Conservation (phyloP, 768 basidiomycete genomes). For the Boletus huronensis region DNA sequence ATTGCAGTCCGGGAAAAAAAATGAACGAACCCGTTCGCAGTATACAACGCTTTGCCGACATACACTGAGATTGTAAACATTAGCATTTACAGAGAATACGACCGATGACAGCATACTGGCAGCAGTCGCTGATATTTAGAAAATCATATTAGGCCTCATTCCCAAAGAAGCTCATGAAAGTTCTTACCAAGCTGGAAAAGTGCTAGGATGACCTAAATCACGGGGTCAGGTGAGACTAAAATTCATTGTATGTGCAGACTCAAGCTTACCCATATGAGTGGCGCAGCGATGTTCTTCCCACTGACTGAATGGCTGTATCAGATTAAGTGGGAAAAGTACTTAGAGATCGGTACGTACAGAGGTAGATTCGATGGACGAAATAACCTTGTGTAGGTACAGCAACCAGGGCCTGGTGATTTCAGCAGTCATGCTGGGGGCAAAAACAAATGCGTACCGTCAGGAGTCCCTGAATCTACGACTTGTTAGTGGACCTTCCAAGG, state of each 20-base stretch:
- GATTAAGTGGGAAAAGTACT: not conserved
- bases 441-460: constrained; percentile 1
- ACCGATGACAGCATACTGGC: not conserved
- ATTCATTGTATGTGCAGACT: not conserved
- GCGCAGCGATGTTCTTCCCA: constrained; percentile 1
- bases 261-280: constrained; percentile 11
- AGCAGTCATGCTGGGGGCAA: not conserved
- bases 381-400: constrained; percentile 7
- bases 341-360: not conserved
- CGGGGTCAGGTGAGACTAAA: not conserved
- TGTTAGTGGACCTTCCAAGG: not conserved
- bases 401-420: not conserved
- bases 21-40: not conserved
- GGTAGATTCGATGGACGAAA: constrained; percentile 12
- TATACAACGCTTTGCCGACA: not conserved
- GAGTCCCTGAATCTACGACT: constrained; percentile 4
- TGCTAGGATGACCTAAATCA: not conserved
- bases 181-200: constrained; percentile 11
- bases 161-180: too few relatives aligned
- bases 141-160: not conserved
- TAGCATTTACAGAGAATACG: not conserved
- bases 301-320: constrained; percentile 3
- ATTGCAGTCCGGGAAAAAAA: not conserved
- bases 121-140: not conserved
- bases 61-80: not conserved